Evolutionary conservation across 106 monocot species (phyloP), one percentile per base, ranked within the genome.

Genomic region (Acorus calamus): DNA sequence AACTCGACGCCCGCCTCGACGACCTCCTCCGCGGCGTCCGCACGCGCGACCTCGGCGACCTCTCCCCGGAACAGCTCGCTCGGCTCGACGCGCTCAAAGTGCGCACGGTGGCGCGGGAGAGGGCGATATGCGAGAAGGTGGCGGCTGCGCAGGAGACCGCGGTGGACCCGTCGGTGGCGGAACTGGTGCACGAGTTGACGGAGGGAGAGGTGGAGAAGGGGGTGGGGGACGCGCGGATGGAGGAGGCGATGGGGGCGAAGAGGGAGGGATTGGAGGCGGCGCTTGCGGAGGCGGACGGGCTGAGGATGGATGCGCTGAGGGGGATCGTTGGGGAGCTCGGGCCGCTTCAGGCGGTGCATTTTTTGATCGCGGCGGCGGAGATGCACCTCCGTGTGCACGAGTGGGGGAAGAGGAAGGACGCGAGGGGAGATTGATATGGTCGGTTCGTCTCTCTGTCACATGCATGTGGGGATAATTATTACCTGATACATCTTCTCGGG

Each of bases 361-460:
- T 93, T 65, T 61, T 93, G 14, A 73, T 77, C 42, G 84, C 88
- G 2, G 80, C 79, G 0, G 80, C 82, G 0, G 78, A 93, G 78
- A 68, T 93, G 58, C 78, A 74, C 44, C 78, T 88, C 62, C 59
- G 71, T 8, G 63, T 88, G 46, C 88, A 80, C 28, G 69, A 80
- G 49, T 88, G 69, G 49, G 92, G 88, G 2, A 78, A 54, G 71
- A 64, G 14, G 7, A 83, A 77, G 49, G 85, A 89, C 65, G 76
- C 2, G 66, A 28, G 28, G 28, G 28, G 28, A 28, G 28, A 28
- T 28, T 28, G 28, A 28, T 28, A 28, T 0, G 28, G 28, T 28
- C 28, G 28, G 28, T 28, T 28, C 28, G 28, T 28, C 28, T 28
- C 28, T 28, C 28, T 28, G 28, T 28, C 28, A 28, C 28, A 28